phyloP scores from a whole-genome alignment of 805 yeast genomes.

The Starmerella apis region DNA sequence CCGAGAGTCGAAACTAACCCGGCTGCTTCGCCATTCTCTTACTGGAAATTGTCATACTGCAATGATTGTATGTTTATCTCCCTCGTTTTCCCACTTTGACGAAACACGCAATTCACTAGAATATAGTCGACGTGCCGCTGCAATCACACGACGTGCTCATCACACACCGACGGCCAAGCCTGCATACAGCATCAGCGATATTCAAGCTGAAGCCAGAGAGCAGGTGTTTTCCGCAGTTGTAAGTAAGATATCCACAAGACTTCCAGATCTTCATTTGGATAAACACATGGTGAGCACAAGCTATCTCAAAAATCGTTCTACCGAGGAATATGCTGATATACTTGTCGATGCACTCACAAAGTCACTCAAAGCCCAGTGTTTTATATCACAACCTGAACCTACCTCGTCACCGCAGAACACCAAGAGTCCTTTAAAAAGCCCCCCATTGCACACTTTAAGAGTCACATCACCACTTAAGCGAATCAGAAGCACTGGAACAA shows the following conservation, averaged over 20 bases:
- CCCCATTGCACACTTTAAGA: slow-evolving; percentile 25
- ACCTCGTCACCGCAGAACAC: not conserved
- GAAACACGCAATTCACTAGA: slow-evolving; percentile 85
- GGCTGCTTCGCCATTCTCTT: slow-evolving; percentile 75
- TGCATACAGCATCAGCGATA: not conserved
- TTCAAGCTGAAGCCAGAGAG: slow-evolving; percentile 25
- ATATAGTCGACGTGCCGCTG: slow-evolving; percentile 71
- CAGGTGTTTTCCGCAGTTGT: not conserved
- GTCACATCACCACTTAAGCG: slow-evolving; percentile 28
- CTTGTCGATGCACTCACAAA: not conserved
- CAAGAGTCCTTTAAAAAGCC: not conserved
- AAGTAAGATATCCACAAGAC: not conserved
- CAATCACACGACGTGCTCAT: not conserved
- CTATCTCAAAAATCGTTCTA: not conserved
- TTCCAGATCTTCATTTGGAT: not conserved
- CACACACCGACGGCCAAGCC: not conserved
- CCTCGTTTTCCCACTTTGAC: slow-evolving; percentile 77
- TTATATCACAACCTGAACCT: too few relatives aligned
- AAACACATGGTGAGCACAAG: not conserved
- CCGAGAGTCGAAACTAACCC: slow-evolving; percentile 79
- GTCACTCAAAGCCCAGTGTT: not conserved
- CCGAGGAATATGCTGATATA: not conserved
- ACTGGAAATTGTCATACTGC: slow-evolving; percentile 94
- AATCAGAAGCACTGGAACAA: not conserved
- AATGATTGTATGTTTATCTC: slow-evolving; percentile 91